phyloP scores from a whole-genome alignment of 2,329 filamentous ascomycete genomes.

The Biscogniauxia mediterranea region DNA sequence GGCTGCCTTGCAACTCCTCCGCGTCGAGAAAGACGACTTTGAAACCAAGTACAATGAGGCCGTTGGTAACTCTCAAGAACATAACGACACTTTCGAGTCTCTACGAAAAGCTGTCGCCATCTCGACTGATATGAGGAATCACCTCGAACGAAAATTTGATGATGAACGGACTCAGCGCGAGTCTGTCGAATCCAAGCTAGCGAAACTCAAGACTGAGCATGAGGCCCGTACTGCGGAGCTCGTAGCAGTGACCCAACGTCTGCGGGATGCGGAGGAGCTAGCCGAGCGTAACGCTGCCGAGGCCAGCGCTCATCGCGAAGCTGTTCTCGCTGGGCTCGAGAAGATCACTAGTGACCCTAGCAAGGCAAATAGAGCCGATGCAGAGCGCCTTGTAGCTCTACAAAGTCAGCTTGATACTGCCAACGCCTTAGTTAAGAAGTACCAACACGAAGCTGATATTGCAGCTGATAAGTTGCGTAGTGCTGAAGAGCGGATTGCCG shows the following conservation, averaged over 20 bases:
- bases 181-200: conserved; percentile 71
- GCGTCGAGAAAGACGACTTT: conserved; percentile 82
- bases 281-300: conserved; percentile 85
- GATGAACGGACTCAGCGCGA: conserved; percentile 79
- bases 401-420: conserved; percentile 78
- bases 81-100: conserved; percentile 68
- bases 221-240: conserved; percentile 78
- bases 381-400: conserved; percentile 69
- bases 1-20: conserved; percentile 70
- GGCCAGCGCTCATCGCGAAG: conserved; percentile 79
- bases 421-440: conserved; percentile 78
- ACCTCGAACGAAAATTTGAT: conserved; percentile 77
- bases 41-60: conserved; percentile 66
- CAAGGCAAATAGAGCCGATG: conserved; percentile 47
- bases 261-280: conserved; percentile 84
- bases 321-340: conserved; percentile 78
- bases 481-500: conserved; percentile 94
- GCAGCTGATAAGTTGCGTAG: conserved; percentile 86
- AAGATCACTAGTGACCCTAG: conserved; percentile 61
- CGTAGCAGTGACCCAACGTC: conserved; percentile 67
- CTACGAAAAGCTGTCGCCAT: conserved; percentile 76
- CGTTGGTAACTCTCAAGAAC: conserved; percentile 64
- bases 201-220: conserved; percentile 76
- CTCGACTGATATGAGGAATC: conserved; percentile 71
- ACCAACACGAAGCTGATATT: conserved; percentile 82